Percentiles rank a stretch among this genome's conserved stretches.
phyloP scores from a whole-genome alignment of 1,284 basidiomycete species.

The Malassezia vespertilionis region DNA sequence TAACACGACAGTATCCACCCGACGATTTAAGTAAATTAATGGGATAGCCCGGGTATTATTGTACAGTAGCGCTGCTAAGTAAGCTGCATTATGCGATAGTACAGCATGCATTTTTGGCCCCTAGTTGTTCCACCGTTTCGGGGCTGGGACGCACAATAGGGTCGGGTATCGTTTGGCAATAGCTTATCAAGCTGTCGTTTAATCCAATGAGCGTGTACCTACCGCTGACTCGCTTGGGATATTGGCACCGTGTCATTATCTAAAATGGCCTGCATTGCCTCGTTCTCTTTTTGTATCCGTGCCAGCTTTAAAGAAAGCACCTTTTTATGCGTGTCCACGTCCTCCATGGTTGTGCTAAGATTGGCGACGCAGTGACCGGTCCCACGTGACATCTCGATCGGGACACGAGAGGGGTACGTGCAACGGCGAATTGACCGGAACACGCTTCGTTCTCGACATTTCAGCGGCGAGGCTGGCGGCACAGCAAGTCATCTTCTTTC shows the following conservation, averaged over 20 bases:
- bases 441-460: too few species aligned
- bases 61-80: too few species aligned
- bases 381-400: too few species aligned
- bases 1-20: constrained; percentile 14
- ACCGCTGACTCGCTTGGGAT: constrained; percentile 8
- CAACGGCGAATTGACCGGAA: too few species aligned
- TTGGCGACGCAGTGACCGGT: background rate
- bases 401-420: too few species aligned
- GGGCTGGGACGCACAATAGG: constrained; percentile 6
- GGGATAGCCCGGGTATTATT: constrained; percentile 4
- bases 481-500: too few species aligned
- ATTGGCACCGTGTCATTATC: background rate
- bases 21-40: constrained; percentile 14
- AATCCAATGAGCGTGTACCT: background rate
- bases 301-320: constrained; percentile 3
- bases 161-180: background rate
- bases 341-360: background rate
- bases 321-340: background rate
- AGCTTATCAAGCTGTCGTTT: constrained; percentile 7
- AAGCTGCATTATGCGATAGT: background rate
- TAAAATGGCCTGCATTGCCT: background rate
- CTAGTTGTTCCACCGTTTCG: too few species aligned
- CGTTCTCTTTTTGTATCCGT: background rate
- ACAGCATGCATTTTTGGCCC: background rate
- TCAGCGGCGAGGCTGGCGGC: too few species aligned